These are phyloP conservation scores for Niebla homalea DNA, from an alignment of 495 filamentous ascomycete species.

Conservation along the genomic window DNA sequence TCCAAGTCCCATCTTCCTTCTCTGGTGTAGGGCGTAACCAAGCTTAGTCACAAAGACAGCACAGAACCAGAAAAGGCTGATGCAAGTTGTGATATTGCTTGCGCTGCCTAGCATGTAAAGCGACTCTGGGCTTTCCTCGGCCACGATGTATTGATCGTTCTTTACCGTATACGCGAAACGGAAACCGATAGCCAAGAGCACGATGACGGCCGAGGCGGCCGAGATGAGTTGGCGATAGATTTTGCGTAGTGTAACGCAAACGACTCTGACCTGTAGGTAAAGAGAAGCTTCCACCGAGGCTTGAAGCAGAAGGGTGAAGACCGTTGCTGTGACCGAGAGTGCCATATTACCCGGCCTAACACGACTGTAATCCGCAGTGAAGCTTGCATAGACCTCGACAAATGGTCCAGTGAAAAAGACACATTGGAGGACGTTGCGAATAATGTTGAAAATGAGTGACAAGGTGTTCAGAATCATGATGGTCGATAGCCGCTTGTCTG, in stretches of 20 bases:
- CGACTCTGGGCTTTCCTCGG: slow-evolving; percentile 27
- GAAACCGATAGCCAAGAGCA: slow-evolving; percentile 43
- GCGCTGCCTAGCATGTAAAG: slow-evolving; percentile 37
- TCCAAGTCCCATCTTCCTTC: slow-evolving; percentile 41
- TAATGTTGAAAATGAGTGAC: slow-evolving; percentile 44
- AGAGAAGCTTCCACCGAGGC: slow-evolving; percentile 52
- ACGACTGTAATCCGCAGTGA: slow-evolving; percentile 40
- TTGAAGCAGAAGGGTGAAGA: slow-evolving; percentile 45
- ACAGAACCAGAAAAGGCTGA: slow-evolving; percentile 64
- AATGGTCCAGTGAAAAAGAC: slow-evolving; percentile 48
- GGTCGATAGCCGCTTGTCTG: slow-evolving; percentile 44
- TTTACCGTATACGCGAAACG: slow-evolving; percentile 44
- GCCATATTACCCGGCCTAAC: slow-evolving; percentile 35
- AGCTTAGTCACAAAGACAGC: slow-evolving; percentile 60
- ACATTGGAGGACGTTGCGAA: slow-evolving; percentile 45
- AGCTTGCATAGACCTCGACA: slow-evolving; percentile 43
- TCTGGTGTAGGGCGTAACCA: slow-evolving; percentile 42
- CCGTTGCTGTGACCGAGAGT: slow-evolving; percentile 36
- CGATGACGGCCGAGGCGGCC: slow-evolving; percentile 36
- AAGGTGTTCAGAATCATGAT: slow-evolving; percentile 54
- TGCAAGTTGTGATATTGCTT: slow-evolving; percentile 41
- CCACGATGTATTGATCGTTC: slow-evolving; percentile 40
- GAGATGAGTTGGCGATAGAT: slow-evolving; percentile 32
- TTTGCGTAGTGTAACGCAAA: slow-evolving; percentile 36
- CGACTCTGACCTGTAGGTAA: slow-evolving; percentile 57